These are phyloP conservation scores for Alternaria metachromatica DNA, from an alignment of 2,329 filamentous ascomycete genomes.

Conservation along the genomic window DNA sequence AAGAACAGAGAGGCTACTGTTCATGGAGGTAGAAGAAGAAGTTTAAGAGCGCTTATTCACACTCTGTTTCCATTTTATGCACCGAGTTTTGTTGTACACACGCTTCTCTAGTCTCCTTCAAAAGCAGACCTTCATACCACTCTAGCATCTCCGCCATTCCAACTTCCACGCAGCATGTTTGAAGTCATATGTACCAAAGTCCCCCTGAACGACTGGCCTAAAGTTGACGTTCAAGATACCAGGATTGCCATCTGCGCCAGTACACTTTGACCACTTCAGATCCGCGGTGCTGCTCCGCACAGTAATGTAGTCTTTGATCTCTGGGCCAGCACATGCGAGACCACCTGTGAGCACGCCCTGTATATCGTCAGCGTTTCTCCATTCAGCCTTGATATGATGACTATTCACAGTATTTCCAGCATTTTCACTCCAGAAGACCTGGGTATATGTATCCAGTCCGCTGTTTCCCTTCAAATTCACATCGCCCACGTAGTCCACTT, in stretches of 20 bases:
- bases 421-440: conserved; percentile 40
- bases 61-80: neutral
- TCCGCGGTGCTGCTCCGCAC: conserved; percentile 28
- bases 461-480: conserved; percentile 31
- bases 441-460: conserved; percentile 32
- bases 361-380: neutral
- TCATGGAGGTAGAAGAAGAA: neutral
- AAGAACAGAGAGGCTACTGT: neutral
- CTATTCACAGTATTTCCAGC: conserved; percentile 36
- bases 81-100: neutral
- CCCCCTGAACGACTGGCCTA: conserved; percentile 36
- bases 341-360: conserved; percentile 29
- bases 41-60: neutral
- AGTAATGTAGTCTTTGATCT: conserved; percentile 36
- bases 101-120: neutral
- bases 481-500: conserved; percentile 33
- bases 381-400: neutral
- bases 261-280: conserved; percentile 41
- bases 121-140: neutral
- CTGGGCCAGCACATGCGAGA: conserved; percentile 31
- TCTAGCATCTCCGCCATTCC: conserved; percentile 38
- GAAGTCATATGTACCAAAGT: conserved; percentile 35
- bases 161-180: conserved; percentile 37
- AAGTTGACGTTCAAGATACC: conserved; percentile 44
- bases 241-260: conserved; percentile 30